Conservation (phyloP, 306 rosid genomes). For the Dicorynia guianensis region DNA sequence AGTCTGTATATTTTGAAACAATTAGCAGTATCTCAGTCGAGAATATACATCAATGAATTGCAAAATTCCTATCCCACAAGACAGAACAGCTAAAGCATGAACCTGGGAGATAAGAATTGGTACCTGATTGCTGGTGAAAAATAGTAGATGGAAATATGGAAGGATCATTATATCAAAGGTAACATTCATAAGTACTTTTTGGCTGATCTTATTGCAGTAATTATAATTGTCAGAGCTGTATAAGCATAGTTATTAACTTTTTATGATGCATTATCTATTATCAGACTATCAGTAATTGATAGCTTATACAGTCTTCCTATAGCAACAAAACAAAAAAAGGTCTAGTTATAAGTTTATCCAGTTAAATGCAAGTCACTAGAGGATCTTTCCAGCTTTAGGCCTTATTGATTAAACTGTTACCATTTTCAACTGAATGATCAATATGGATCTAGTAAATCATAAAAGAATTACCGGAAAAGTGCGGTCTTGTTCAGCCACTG, state of each 20-base stretch:
- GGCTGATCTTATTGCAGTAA: neutral
- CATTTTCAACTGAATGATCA: neutral
- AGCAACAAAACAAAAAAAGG: too few relatives aligned
- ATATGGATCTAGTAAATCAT: neutral
- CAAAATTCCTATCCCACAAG: neutral
- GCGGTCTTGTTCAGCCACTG: constrained; percentile 73
- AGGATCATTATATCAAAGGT: neutral
- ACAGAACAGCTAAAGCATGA: neutral
- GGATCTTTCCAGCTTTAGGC: neutral
- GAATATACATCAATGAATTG: neutral
- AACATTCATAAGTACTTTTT: neutral
- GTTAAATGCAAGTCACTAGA: neutral
- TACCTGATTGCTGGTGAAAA: neutral
- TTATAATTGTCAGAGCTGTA: neutral
- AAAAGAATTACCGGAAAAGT: constrained; percentile 61
- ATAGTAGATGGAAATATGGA: neutral
- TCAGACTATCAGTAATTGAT: neutral
- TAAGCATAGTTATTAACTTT: neutral
- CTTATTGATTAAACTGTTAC: neutral
- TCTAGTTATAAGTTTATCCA: neutral
- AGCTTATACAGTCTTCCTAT: neutral
- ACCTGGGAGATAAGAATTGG: neutral
- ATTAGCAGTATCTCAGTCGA: too few relatives aligned
- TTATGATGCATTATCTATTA: too few relatives aligned
- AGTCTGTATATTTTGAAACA: neutral